phyloP scores from a whole-genome alignment of 2,329 filamentous ascomycete genomes.

The Fusarium denticulatum region DNA sequence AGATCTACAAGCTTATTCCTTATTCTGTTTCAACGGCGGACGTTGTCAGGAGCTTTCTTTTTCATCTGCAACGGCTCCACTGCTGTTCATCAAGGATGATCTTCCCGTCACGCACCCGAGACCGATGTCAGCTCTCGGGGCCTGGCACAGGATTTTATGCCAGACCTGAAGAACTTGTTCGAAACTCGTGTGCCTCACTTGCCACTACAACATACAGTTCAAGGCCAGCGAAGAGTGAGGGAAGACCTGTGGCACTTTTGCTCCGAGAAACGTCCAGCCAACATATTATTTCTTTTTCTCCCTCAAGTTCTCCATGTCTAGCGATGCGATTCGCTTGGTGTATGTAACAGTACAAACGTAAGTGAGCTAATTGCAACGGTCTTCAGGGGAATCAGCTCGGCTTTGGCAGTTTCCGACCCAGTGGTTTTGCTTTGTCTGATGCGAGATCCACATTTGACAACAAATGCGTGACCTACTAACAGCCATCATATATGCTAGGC shows the following conservation, averaged over 20 bases:
- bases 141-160: background rate
- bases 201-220: background rate
- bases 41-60: slow-evolving; percentile 12
- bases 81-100: slow-evolving; percentile 4
- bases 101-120: background rate
- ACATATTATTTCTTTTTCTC: background rate
- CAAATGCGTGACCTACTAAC: background rate
- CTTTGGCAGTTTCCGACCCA: background rate
- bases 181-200: background rate
- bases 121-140: background rate
- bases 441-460: background rate
- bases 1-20: slow-evolving; percentile 23
- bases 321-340: background rate
- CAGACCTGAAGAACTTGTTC: too few species aligned
- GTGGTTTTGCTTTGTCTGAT: slow-evolving; percentile 2
- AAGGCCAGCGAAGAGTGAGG: background rate
- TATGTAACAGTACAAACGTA: too few species aligned
- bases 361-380: background rate
- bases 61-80: slow-evolving; percentile 3
- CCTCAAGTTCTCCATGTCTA: fast-evolving
- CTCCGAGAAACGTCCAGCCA: background rate
- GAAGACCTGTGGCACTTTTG: background rate
- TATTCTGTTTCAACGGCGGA: background rate
- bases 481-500: background rate
- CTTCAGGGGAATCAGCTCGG: background rate